Evolutionary conservation across 2,329 filamentous ascomycete species (phyloP).

Genomic region (Colletotrichum lindemuthianum): DNA sequence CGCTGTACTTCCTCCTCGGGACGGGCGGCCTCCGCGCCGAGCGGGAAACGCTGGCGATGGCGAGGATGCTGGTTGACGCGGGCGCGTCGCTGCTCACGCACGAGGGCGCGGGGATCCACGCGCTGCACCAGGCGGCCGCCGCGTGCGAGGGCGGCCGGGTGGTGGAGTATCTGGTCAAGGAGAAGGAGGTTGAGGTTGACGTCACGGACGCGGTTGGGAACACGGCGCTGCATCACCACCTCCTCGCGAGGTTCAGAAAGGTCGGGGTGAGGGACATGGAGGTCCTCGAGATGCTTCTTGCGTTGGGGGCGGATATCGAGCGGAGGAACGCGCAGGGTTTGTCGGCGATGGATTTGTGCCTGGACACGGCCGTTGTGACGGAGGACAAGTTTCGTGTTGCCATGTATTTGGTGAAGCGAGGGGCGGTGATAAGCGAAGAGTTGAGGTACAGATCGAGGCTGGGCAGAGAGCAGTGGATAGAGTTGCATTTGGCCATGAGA

Average conservation of each 20-base stretch:
- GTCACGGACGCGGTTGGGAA: slow-evolving; percentile 15
- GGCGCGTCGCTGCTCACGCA: slow-evolving; percentile 26
- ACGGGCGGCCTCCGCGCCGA: slow-evolving; percentile 8
- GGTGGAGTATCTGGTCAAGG: neutral
- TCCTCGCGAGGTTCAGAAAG: slow-evolving; percentile 19
- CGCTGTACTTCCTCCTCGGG: slow-evolving; percentile 29
- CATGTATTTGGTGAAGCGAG: slow-evolving; percentile 2
- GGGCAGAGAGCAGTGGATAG: too few relatives aligned
- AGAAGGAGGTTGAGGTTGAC: slow-evolving; percentile 4
- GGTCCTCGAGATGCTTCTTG: slow-evolving; percentile 39
- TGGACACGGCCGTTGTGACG: slow-evolving; percentile 6
- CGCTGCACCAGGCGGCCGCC: slow-evolving; percentile 21
- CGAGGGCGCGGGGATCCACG: slow-evolving; percentile 13
- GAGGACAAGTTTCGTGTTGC: slow-evolving; percentile 14
- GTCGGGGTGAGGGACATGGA: neutral
- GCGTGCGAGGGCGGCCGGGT: slow-evolving; percentile 21
- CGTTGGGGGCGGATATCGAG: slow-evolving; percentile 46
- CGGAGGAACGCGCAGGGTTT: slow-evolving; percentile 15
- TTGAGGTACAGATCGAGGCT: too few relatives aligned
- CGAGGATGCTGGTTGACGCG: neutral
- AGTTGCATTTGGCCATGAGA: too few relatives aligned
- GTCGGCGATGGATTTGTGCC: slow-evolving; percentile 23
- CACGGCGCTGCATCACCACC: slow-evolving; percentile 29
- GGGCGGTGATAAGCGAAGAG: slow-evolving; percentile 7
- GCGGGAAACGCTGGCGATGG: slow-evolving; percentile 4